Evolutionary conservation across 2,329 filamentous ascomycete genomes (phyloP).

Genomic region (Clarireedia homoeocarpa): DNA sequence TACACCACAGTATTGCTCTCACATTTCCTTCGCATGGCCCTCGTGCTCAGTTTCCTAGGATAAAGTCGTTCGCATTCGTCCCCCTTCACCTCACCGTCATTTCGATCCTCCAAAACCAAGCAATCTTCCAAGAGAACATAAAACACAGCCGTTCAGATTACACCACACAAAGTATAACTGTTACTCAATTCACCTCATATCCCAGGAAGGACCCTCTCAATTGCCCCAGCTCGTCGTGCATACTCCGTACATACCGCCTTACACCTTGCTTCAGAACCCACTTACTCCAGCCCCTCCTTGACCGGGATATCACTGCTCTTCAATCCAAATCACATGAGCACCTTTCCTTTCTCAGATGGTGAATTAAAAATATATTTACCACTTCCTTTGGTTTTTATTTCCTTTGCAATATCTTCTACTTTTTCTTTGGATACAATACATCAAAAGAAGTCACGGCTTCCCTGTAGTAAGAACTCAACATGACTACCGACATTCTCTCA

Average conservation of each 20-base stretch:
- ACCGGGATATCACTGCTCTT: constrained; percentile 1
- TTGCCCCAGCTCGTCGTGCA: not conserved
- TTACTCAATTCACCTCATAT: not conserved
- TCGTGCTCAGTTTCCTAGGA: too few species aligned
- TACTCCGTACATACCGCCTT: not conserved
- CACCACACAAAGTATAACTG: too few species aligned
- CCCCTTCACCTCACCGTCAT: too few species aligned
- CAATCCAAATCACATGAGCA: constrained; percentile 1
- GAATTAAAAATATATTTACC: constrained; percentile 1
- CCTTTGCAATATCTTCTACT: not conserved
- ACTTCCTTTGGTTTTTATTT: not conserved
- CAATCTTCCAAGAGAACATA: too few species aligned
- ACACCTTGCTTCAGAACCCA: not conserved
- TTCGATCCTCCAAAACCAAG: too few species aligned
- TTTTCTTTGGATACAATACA: not conserved
- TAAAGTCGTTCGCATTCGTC: too few species aligned
- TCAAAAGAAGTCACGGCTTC: not conserved
- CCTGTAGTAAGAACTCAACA: constrained; percentile 10
- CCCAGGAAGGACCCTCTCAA: not conserved
- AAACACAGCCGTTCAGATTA: too few species aligned
- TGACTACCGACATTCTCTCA: constrained; percentile 28
- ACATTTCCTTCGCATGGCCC: too few species aligned
- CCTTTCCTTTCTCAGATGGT: too few species aligned
- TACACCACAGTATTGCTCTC: too few species aligned
- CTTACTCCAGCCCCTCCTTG: constrained; percentile 2